Evolutionary conservation across 768 basidiomycete genomes (phyloP).

Genomic region (Suillus discolor): DNA sequence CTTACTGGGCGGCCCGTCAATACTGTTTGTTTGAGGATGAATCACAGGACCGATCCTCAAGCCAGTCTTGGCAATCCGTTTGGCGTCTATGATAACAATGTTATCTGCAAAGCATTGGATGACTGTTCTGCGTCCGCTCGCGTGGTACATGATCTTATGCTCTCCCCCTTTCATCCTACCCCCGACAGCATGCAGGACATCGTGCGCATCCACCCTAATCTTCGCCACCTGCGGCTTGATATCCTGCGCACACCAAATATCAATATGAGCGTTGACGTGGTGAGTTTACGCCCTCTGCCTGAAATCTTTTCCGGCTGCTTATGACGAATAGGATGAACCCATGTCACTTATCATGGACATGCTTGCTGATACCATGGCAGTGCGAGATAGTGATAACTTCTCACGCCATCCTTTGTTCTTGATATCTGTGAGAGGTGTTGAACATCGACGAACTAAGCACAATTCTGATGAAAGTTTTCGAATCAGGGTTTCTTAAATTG

Average conservation of each 20-base stretch:
- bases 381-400: not conserved
- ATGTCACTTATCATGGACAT: constrained; percentile 4
- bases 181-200: not conserved
- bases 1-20: not conserved
- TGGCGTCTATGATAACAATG: not conserved
- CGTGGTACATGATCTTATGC: not conserved
- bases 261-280: not conserved
- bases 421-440: not conserved
- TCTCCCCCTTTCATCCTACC: constrained; percentile 4
- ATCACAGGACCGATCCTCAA: not conserved
- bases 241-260: constrained; percentile 3
- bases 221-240: constrained; percentile 3
- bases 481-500: not conserved
- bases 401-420: not conserved
- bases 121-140: not conserved
- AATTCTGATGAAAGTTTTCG: not conserved
- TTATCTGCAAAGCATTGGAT: not conserved
- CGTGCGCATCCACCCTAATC: constrained; percentile 3
- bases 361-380: not conserved
- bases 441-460: not conserved
- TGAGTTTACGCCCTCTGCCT: not conserved
- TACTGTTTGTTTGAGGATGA: not conserved
- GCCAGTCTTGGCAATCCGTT: constrained; percentile 1
- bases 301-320: not conserved
- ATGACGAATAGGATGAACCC: not conserved